Conservation (phyloP, 2,329 filamentous ascomycete species). For the Escovopsis weberi region DNA sequence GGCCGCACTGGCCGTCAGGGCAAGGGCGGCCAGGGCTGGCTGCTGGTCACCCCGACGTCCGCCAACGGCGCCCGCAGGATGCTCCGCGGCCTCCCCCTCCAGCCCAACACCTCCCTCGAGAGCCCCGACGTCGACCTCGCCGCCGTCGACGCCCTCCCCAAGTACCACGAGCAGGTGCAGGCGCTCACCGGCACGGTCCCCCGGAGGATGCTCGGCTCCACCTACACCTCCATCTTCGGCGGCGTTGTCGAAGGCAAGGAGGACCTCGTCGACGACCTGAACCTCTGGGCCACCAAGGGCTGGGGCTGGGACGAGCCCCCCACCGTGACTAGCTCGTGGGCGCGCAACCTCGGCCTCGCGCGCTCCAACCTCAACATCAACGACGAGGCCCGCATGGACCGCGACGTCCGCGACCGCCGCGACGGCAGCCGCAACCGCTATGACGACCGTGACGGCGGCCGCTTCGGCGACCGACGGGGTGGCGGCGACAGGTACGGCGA, state of each 20-base stretch:
- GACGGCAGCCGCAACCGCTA: conserved; percentile 6
- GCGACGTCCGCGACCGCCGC: conserved; percentile 6
- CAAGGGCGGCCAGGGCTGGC: conserved; percentile 56
- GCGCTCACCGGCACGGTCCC: conserved; percentile 29
- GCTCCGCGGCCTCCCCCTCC: conserved; percentile 46
- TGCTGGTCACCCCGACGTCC: conserved; percentile 47
- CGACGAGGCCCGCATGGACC: conserved; percentile 4
- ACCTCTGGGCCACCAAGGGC: conserved; percentile 34
- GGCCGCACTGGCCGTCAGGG: conserved; percentile 65
- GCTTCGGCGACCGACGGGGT: background rate
- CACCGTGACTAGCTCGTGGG: conserved; percentile 13
- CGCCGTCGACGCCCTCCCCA: conserved; percentile 29
- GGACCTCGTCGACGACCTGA: conserved; percentile 33
- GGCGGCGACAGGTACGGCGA: background rate
- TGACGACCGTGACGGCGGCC: background rate
- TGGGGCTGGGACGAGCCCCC: conserved; percentile 40
- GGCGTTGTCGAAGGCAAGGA: conserved; percentile 26
- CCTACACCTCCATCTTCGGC: conserved; percentile 46
- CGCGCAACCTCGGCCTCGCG: conserved; percentile 18
- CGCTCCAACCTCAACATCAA: conserved; percentile 22
- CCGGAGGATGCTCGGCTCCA: conserved; percentile 15
- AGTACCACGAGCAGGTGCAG: conserved; percentile 28
- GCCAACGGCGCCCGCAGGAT: conserved; percentile 29
- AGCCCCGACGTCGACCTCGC: conserved; percentile 38
- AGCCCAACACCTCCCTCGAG: conserved; percentile 36